Evolutionary conservation across 352 stramenopile genomes (phyloP).

Genomic region (Phytophthora sp.): DNA sequence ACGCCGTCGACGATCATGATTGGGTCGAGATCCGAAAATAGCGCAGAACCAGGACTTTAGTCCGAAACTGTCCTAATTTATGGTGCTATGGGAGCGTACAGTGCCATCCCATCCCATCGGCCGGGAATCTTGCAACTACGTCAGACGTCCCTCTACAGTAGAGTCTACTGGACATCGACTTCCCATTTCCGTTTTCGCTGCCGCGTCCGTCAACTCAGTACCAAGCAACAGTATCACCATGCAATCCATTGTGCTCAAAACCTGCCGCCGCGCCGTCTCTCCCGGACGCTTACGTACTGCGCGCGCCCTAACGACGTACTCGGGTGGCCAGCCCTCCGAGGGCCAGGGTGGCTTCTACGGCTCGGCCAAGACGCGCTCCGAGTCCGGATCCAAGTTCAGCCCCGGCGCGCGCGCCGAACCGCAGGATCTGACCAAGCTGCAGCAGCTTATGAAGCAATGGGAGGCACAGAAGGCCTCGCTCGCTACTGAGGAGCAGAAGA

Average conservation of each 20-base stretch:
- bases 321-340: slow-evolving; percentile 86
- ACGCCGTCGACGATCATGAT: neutral
- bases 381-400: slow-evolving; percentile 66
- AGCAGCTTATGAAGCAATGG: slow-evolving; percentile 67
- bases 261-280: slow-evolving; percentile 23
- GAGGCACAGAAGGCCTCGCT: slow-evolving; percentile 48
- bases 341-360: slow-evolving; percentile 93
- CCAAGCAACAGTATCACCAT: slow-evolving; percentile 10
- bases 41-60: slow-evolving; percentile 4
- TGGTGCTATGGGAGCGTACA: slow-evolving; percentile 17
- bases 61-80: neutral
- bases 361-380: slow-evolving; percentile 79
- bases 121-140: slow-evolving; percentile 16
- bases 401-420: slow-evolving; percentile 71
- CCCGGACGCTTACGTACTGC: slow-evolving; percentile 6
- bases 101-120: slow-evolving; percentile 12
- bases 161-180: too few species aligned
- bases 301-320: slow-evolving; percentile 79
- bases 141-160: slow-evolving; percentile 3
- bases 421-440: slow-evolving; percentile 60
- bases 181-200: slow-evolving; percentile 36
- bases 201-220: neutral
- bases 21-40: slow-evolving; percentile 7
- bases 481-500: slow-evolving; percentile 45
- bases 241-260: slow-evolving; percentile 33